Base-by-base conservation (phyloP, 2,329 filamentous ascomycete genomes). In the Leptographium wingfieldii region DNA sequence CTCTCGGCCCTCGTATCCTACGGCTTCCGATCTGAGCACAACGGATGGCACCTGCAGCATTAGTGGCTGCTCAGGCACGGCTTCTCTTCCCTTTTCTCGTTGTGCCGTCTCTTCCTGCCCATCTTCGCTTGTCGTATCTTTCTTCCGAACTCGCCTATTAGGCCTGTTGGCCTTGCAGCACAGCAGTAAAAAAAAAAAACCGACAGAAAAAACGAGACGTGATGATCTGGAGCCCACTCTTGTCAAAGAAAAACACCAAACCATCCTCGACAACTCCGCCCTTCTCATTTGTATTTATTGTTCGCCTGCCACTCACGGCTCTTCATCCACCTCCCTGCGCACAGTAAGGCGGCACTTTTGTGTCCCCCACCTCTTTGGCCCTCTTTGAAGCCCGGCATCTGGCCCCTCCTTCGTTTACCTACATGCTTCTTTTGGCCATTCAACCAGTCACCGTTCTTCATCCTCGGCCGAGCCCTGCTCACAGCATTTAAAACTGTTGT, bases 11-110 rank as follows among this genome's bases (percentile, higher is more conserved):
- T 31, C 16, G 40, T n/a, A 9, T 29, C 16, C 43, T 14, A 10
- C 27, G 29, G 29, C 31, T 22, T 55, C 46, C 53, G 48, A 56
- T 53, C 54, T 25, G 46, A 10, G 25, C 58, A 49, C 58, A n/a
- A 48, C 31, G 22, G 43, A 33, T 35, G 38, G 52, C 48, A 59
- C 51, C 57, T 60, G 59, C 59, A 58, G 55, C 51, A 53, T 61
- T 61, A 63, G 61, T 56, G 59, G 7, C 27, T 27, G 19, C 14
- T 22, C 40, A 29, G 40, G 22, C 38, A 31, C 25, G 27, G 7
- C 22, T 31, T 12, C 40, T 49, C 22, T 56, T 43, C 22, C 31
- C 40, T 16, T 9, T 55, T 38, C 25, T 48, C 31, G 46, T 2
- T 19, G n/a, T 40, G 29, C 43, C 16, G 35, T 51, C 19, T 19